Evolutionary conservation across 345 rosid genomes (phyloP).

Genomic region (Luvunga scandens): DNA sequence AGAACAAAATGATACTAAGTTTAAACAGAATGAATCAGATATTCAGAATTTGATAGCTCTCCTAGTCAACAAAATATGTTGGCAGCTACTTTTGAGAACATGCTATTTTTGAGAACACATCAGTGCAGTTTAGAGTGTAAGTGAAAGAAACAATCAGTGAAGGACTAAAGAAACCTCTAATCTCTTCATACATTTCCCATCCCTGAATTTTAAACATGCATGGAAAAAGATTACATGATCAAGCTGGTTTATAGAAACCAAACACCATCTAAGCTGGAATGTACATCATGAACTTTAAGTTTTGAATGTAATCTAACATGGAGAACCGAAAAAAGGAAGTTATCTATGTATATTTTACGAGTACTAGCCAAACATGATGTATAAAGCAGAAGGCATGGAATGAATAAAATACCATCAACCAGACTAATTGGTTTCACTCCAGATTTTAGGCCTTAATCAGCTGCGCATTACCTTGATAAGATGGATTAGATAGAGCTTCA

Average conservation of each 20-base stretch:
- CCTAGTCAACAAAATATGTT: not conserved
- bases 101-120: not conserved
- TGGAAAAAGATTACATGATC: not conserved
- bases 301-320: not conserved
- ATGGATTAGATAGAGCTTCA: constrained; percentile 76
- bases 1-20: not conserved
- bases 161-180: too few species aligned
- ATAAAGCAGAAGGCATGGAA: not conserved
- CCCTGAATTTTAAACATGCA: not conserved
- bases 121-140: not conserved
- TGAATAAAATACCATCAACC: not conserved
- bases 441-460: not conserved
- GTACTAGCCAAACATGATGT: not conserved
- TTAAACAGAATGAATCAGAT: not conserved
- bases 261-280: not conserved
- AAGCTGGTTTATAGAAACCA: not conserved
- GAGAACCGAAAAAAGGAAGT: not conserved
- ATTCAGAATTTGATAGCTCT: not conserved
- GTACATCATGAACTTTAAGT: not conserved
- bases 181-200: not conserved
- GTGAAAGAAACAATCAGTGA: not conserved
- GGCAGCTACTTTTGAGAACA: not conserved
- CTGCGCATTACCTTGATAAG: constrained; percentile 56
- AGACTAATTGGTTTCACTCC: not conserved
- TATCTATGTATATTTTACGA: not conserved